Evolutionary conservation across 31 red algal species (phyloP).

Genomic region (Bonnemaisonia californica): DNA sequence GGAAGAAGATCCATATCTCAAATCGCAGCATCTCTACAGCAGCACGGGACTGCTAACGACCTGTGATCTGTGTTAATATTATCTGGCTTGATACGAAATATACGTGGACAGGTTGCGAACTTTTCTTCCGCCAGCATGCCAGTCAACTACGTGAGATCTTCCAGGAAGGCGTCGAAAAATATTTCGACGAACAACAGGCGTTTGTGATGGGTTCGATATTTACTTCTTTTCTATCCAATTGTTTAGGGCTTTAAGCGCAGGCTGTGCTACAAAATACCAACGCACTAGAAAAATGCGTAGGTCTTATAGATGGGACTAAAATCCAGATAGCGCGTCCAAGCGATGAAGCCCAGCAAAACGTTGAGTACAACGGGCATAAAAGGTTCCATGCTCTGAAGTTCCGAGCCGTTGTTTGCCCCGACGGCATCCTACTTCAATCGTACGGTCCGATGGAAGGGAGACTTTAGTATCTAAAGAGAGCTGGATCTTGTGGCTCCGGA

Average conservation of each 20-base stretch:
- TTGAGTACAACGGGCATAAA: conserved; percentile 24
- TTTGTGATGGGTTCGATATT: not conserved
- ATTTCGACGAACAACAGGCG: not conserved
- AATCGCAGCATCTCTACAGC: too few species aligned
- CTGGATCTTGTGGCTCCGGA: too few species aligned
- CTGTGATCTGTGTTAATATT: not conserved
- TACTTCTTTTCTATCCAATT: not conserved
- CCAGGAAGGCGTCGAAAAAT: not conserved
- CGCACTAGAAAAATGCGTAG: conserved; percentile 12
- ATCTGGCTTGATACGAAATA: not conserved
- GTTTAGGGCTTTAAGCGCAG: not conserved
- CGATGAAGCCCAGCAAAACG: not conserved
- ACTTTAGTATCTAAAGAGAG: too few species aligned
- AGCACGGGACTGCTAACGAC: not conserved
- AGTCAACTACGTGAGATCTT: not conserved
- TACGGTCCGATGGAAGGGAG: conserved; percentile 1
- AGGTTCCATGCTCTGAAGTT: conserved; percentile 30
- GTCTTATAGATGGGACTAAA: conserved; percentile 15
- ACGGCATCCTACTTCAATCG: conserved; percentile 3
- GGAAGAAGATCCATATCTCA: too few species aligned
- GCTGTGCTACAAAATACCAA: not conserved
- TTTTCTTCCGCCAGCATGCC: not conserved
- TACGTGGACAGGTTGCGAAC: not conserved
- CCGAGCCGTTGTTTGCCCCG: conserved; percentile 4
- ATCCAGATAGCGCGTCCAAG: conserved; percentile 13